phyloP scores from a whole-genome alignment of 1,139 yeast genomes.

The Yamadazyma taylorii region DNA sequence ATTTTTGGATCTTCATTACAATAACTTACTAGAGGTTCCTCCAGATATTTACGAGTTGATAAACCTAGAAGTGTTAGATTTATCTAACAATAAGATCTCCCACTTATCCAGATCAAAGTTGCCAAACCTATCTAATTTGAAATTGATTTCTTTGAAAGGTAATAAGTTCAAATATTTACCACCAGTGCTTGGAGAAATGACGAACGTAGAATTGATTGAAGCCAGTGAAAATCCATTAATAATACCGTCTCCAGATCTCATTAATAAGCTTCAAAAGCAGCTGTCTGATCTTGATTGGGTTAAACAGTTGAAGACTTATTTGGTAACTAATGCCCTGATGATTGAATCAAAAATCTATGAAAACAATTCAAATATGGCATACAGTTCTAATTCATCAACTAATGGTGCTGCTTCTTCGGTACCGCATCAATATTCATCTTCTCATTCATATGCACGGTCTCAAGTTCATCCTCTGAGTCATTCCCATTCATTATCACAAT shows the following conservation, averaged over 20 bases:
- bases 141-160: constrained; percentile 62
- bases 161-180: constrained; percentile 62
- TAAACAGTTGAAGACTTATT: constrained; percentile 46
- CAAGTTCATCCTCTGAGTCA: constrained; percentile 2
- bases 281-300: constrained; percentile 55
- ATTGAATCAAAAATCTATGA: constrained; percentile 26
- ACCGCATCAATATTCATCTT: neutral
- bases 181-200: constrained; percentile 52
- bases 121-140: constrained; percentile 42
- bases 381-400: no score
- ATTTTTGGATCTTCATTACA: constrained; percentile 68
- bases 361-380: no score
- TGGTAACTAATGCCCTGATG: constrained; percentile 29
- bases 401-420: no score
- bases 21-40: constrained; percentile 57
- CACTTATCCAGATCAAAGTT: constrained; percentile 42
- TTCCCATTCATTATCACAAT: constrained; percentile 9
- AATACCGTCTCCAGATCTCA: constrained; percentile 45
- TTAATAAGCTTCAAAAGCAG: constrained; percentile 36
- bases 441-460: neutral
- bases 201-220: constrained; percentile 61
- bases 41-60: constrained; percentile 30
- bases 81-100: constrained; percentile 56
- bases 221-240: constrained; percentile 67
- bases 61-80: constrained; percentile 63